A percentile compares a stretch with the other conserved stretches of the same genome.
phyloP scores from a whole-genome alignment of 2,329 filamentous ascomycete genomes.

The Cladosporium colombiae region DNA sequence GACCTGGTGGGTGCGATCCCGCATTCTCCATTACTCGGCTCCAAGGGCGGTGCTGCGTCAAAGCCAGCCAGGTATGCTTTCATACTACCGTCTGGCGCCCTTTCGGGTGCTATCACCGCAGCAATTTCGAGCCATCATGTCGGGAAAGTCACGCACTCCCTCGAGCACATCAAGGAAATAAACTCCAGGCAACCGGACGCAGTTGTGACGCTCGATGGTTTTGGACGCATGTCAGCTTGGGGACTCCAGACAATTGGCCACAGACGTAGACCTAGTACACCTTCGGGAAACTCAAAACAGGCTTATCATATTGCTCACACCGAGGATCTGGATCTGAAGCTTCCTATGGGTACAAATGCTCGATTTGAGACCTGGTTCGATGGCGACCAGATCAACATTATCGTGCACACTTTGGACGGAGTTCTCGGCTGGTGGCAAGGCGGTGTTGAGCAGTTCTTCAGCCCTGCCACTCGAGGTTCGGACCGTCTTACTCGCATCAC shows the following conservation, averaged over 20 bases:
- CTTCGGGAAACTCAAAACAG: slow-evolving; percentile 48
- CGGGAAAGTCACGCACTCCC: slow-evolving; percentile 63
- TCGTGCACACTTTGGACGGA: slow-evolving; percentile 84
- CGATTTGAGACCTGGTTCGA: slow-evolving; percentile 33
- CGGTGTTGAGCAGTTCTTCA: slow-evolving; percentile 76
- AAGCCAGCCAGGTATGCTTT: slow-evolving; percentile 66
- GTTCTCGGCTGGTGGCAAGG: slow-evolving; percentile 79
- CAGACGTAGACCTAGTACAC: slow-evolving; percentile 53
- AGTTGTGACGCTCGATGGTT: slow-evolving; percentile 80
- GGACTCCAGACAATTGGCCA: slow-evolving; percentile 83
- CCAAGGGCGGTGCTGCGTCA: slow-evolving; percentile 28
- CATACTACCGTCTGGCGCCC: slow-evolving; percentile 78
- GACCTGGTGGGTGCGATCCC: slow-evolving; percentile 71
- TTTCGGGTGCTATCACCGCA: slow-evolving; percentile 65
- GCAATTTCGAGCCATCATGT: slow-evolving; percentile 47
- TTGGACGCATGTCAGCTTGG: slow-evolving; percentile 87
- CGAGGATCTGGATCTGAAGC: slow-evolving; percentile 51
- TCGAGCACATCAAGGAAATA: slow-evolving; percentile 83
- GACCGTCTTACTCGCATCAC: slow-evolving; percentile 24
- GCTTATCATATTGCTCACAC: slow-evolving; percentile 88
- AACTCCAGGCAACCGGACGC: slow-evolving; percentile 85
- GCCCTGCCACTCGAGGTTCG: slow-evolving; percentile 51
- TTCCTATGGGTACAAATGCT: slow-evolving; percentile 25
- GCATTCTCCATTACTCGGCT: slow-evolving; percentile 35
- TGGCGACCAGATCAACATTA: slow-evolving; percentile 47